A percentile compares a stretch with the other conserved stretches of the same genome.
Conservation (phyloP, 352 stramenopile genomes). For the Phytophthora fragariaefolia region DNA sequence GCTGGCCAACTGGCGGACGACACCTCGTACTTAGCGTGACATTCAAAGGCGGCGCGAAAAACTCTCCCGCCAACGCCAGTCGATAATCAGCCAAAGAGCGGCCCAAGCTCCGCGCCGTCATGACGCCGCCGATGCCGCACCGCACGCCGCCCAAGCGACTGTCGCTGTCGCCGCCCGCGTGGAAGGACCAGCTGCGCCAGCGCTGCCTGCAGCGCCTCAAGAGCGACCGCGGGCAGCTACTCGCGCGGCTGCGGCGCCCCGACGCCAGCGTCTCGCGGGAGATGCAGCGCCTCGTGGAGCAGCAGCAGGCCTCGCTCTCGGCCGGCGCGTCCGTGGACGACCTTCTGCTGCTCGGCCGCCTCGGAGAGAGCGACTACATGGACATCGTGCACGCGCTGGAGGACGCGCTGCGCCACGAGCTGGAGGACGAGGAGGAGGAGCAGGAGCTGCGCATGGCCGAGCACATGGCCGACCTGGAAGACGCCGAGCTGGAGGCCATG, state of each 20-base stretch:
- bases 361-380: slow-evolving; percentile 76
- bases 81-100: neutral
- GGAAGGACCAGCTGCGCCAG: slow-evolving; percentile 81
- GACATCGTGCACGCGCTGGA: slow-evolving; percentile 80
- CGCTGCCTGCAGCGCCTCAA: slow-evolving; percentile 76
- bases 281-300: slow-evolving; percentile 63
- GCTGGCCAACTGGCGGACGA: too few species aligned
- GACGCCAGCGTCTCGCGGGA: slow-evolving; percentile 66
- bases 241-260: slow-evolving; percentile 67
- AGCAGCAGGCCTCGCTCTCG: slow-evolving; percentile 33
- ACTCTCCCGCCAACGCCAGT: neutral
- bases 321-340: slow-evolving; percentile 64
- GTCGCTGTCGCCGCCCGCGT: slow-evolving; percentile 70
- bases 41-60: neutral
- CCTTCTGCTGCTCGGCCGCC: slow-evolving; percentile 56
- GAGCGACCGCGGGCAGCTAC: slow-evolving; percentile 61
- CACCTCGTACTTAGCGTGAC: neutral
- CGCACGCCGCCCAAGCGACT: slow-evolving; percentile 35
- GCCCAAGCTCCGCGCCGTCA: too few species aligned
- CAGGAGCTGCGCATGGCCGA: slow-evolving; percentile 49
- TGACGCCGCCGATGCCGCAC: slow-evolving; percentile 2
- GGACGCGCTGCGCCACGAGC: slow-evolving; percentile 63
- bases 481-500: slow-evolving; percentile 74
- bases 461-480: slow-evolving; percentile 75
- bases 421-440: slow-evolving; percentile 43